These are phyloP conservation scores for Rhizophagus prolifer DNA, from an alignment of 192 early-diverging fungal species.

Conservation along the genomic window DNA sequence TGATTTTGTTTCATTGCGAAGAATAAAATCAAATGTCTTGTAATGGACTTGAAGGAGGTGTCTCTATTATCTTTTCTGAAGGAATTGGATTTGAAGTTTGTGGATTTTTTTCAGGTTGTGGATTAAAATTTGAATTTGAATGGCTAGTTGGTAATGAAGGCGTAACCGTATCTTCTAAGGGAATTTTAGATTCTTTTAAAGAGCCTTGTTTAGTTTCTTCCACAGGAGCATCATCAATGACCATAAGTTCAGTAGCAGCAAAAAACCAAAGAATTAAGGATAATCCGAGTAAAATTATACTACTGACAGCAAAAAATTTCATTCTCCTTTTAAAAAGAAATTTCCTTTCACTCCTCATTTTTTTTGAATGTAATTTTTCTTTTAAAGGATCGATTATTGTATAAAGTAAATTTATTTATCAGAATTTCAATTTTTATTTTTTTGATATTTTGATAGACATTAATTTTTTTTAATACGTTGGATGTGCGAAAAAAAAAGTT, in stretches of 20 bases:
- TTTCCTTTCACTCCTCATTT: not conserved
- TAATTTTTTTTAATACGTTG: too few species aligned
- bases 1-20: slow-evolving; percentile 7
- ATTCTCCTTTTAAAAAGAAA: not conserved
- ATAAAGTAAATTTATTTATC: too few species aligned
- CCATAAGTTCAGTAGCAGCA: not conserved
- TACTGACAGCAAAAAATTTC: not conserved
- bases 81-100: too few species aligned
- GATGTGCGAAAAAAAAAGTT: too few species aligned
- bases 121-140: not conserved
- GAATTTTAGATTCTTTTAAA: not conserved
- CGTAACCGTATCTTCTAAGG: not conserved
- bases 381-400: too few species aligned
- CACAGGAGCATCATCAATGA: not conserved
- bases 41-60: not conserved
- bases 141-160: not conserved
- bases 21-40: not conserved
- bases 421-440: too few species aligned
- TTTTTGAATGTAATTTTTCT: not conserved
- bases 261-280: not conserved
- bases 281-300: not conserved
- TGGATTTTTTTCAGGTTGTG: too few species aligned
- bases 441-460: too few species aligned
- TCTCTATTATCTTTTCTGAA: not conserved
- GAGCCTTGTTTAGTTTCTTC: not conserved